Base-by-base conservation (phyloP, 2,329 filamentous ascomycete species). In the Esteya vermicola region DNA sequence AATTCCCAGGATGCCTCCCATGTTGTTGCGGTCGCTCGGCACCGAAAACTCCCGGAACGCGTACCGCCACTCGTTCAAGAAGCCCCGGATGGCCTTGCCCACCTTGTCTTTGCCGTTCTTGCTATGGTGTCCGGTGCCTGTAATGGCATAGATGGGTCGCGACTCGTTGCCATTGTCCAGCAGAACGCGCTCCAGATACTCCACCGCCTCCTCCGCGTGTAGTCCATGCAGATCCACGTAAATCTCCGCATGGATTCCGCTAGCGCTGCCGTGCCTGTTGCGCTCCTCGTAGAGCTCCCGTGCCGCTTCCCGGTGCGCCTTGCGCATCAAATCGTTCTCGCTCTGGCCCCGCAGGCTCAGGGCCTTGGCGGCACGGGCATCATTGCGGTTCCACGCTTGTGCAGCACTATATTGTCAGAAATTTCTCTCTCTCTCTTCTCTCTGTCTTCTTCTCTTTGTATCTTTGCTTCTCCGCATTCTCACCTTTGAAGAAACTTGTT, bases 31-130 rank as follows among this genome's bases (percentile, higher is more conserved):
- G 58, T 96, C 91, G n/a, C 89, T 89, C 3, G 88, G 86, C 9
- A 95, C 88, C 28, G 83, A 91, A 60, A 98, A 98, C 60, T 98
- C 91, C 40, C 89, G 81, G 61, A 89, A 98, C 0, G 85, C 82
- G 56, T 95, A 98, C 46, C 85, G 77, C 86, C 88, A 94, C 57
- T 96, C 89, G 54, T 89, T 93, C 41, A 98, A 65, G 63, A 93
- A 96, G 49, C 74, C 77, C 40, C 91, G 80, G 46, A 96, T 79
- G 2, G 88, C 86, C 62, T 93, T 94, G 54, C 89, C 89, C 27
- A 98, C 85, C 62, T 98, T 98, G 61, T 98, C 91, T 59, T 96
- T 96, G 52, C 91, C 89, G 55, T 95, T 95, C 67, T 96, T 96
- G 57, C 85, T 93, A 61, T 98, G 91, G 54, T 96, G 88, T 4